These are phyloP conservation scores for Musa acuminata DNA, from an alignment of 176 grass and related monocot genomes.

Conservation along the genomic window DNA sequence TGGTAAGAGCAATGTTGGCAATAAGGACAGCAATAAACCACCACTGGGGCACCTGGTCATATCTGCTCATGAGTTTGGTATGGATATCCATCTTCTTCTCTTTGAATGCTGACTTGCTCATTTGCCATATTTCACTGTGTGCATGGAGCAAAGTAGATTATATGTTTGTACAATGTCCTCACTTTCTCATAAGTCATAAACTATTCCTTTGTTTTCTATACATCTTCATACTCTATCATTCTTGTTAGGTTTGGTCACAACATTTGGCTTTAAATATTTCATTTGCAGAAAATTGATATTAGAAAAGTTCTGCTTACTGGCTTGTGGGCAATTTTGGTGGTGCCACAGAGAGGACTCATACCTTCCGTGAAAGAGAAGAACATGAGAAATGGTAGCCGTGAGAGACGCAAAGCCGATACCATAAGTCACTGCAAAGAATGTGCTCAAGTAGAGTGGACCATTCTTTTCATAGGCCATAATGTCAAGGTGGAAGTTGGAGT, in stretches of 20 bases:
- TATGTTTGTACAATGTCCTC: no score
- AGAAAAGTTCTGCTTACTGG: not conserved
- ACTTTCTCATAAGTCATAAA: no score
- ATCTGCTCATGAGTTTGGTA: constrained; percentile 78
- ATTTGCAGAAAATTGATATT: no score
- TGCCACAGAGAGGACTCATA: constrained; percentile 4
- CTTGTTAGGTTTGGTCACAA: no score
- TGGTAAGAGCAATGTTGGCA: constrained; percentile 41
- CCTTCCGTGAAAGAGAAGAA: constrained; percentile 91
- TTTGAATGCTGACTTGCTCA: constrained; percentile 85
- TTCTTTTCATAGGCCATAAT: constrained; percentile 54
- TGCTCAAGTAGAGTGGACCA: constrained; percentile 69
- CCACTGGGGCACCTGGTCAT: constrained; percentile 76
- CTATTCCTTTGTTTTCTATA: no score
- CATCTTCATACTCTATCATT: no score
- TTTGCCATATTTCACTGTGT: constrained; percentile 68
- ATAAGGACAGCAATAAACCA: constrained; percentile 86
- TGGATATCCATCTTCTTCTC: constrained; percentile 70
- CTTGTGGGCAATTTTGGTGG: not conserved
- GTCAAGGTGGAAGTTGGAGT: constrained; percentile 71
- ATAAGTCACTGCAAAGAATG: constrained; percentile 71
- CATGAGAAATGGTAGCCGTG: constrained; percentile 65
- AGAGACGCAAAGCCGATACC: constrained; percentile 83
- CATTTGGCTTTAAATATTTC: no score
- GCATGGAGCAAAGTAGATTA: not conserved